Evolutionary conservation across 257 asterid species (phyloP).

Genomic region (Nicotiana obtusifolia): DNA sequence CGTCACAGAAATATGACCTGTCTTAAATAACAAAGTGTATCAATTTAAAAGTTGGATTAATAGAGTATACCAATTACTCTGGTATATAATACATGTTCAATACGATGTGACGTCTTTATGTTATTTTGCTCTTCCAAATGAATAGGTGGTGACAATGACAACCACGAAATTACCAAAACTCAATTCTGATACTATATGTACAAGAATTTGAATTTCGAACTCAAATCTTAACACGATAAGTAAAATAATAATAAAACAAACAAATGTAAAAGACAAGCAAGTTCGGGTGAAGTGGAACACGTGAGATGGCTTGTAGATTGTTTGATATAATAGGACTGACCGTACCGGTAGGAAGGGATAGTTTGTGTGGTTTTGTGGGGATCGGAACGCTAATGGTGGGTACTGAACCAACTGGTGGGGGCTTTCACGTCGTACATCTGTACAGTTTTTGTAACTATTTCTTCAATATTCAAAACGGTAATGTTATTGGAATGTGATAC

Average conservation of each 20-base stretch:
- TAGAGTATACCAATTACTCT: background rate
- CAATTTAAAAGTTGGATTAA: background rate
- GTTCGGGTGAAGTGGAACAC: background rate
- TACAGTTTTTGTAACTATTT: background rate
- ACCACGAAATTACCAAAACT: background rate
- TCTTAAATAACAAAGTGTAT: background rate
- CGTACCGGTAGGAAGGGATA: background rate
- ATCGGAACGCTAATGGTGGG: background rate
- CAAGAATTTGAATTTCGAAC: background rate
- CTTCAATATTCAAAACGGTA: background rate
- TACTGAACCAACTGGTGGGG: slow-evolving; percentile 5
- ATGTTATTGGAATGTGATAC: background rate
- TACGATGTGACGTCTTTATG: background rate
- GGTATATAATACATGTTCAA: background rate
- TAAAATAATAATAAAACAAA: background rate
- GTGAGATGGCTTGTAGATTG: background rate
- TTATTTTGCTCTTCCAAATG: background rate
- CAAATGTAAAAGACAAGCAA: slow-evolving; percentile 1
- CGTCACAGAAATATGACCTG: background rate
- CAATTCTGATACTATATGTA: background rate
- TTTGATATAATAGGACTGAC: background rate
- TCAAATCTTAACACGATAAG: background rate
- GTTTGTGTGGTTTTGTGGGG: background rate
- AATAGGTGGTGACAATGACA: background rate
- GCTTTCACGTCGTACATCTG: background rate